Percentiles rank a stretch among this genome's conserved stretches.
Conservation (phyloP, 2,329 filamentous ascomycete species). For the Venturia asperata region DNA sequence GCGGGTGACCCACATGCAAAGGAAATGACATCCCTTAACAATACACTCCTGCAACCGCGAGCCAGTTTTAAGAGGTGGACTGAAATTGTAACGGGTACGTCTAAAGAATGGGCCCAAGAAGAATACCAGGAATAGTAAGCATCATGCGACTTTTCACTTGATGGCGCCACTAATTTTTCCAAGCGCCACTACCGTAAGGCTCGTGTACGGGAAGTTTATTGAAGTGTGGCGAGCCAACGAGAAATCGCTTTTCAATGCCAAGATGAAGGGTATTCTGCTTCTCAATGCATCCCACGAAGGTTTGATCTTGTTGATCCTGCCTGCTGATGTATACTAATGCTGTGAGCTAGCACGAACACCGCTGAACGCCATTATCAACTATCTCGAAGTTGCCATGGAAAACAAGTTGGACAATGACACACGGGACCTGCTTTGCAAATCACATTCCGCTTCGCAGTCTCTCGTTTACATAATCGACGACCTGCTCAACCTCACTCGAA, state of each 20-base stretch:
- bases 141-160: background rate
- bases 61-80: slow-evolving; percentile 75
- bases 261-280: slow-evolving; percentile 68
- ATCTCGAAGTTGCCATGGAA: slow-evolving; percentile 83
- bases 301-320: background rate
- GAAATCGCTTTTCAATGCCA: slow-evolving; percentile 70
- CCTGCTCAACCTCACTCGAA: slow-evolving; percentile 77
- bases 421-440: slow-evolving; percentile 72
- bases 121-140: slow-evolving; percentile 41
- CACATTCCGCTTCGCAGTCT: slow-evolving; percentile 86
- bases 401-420: slow-evolving; percentile 72
- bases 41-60: slow-evolving; percentile 67
- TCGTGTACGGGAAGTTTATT: slow-evolving; percentile 86
- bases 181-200: slow-evolving; percentile 76
- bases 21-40: slow-evolving; percentile 62
- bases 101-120: slow-evolving; percentile 79
- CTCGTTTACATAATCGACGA: slow-evolving; percentile 93
- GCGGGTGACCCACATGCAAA: slow-evolving; percentile 83
- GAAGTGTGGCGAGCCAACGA: slow-evolving; percentile 91
- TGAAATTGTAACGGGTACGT: slow-evolving; percentile 73
- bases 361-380: slow-evolving; percentile 90
- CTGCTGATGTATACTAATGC: background rate
- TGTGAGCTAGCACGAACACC: slow-evolving; percentile 56
- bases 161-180: slow-evolving; percentile 44
- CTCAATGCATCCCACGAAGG: slow-evolving; percentile 90